Percentiles rank a stretch among this genome's conserved stretches.
These are phyloP conservation scores for Nigrospora osmanthi DNA, from an alignment of 2,329 filamentous ascomycete genomes.

Conservation along the genomic window DNA sequence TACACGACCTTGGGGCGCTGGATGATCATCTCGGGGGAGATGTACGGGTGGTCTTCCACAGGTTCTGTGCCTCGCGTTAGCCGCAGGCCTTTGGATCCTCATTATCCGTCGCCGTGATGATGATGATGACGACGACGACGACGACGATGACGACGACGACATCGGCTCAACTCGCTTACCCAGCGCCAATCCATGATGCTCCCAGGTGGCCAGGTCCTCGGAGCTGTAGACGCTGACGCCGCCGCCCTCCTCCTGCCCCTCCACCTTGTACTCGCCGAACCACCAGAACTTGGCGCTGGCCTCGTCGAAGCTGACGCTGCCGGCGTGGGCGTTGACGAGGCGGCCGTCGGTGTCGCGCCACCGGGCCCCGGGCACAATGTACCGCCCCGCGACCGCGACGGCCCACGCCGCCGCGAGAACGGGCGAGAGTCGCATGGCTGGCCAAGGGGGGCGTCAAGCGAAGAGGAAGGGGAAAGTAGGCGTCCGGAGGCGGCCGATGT, in stretches of 20 bases:
- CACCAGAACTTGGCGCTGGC: slow-evolving; percentile 48
- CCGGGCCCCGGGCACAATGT: slow-evolving; percentile 53
- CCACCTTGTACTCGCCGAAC: slow-evolving; percentile 55
- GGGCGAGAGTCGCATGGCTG: too few species aligned
- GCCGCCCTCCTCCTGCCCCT: slow-evolving; percentile 50
- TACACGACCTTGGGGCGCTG: slow-evolving; percentile 56
- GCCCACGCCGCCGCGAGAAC: too few species aligned
- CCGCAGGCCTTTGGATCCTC: not conserved
- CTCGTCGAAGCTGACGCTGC: slow-evolving; percentile 43
- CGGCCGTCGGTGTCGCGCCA: slow-evolving; percentile 54
- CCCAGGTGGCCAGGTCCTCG: slow-evolving; percentile 52
- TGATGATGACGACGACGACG: too few species aligned
- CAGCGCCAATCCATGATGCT: slow-evolving; percentile 47
- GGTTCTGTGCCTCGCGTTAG: slow-evolving; percentile 26
- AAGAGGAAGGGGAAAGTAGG: too few species aligned
- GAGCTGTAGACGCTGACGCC: slow-evolving; percentile 55
- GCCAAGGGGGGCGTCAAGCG: too few species aligned
- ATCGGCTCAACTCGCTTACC: slow-evolving; percentile 24
- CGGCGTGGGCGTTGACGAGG: slow-evolving; percentile 55
- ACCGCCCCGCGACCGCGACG: slow-evolving; percentile 29
- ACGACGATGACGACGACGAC: too few species aligned
- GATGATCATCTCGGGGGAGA: slow-evolving; percentile 48
- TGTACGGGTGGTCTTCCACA: slow-evolving; percentile 44
- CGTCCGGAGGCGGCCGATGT: too few species aligned
- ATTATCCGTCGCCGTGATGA: too few species aligned